Conservation (phyloP, 176 grass and related monocot species). For the Rhynchospora breviuscula region DNA sequence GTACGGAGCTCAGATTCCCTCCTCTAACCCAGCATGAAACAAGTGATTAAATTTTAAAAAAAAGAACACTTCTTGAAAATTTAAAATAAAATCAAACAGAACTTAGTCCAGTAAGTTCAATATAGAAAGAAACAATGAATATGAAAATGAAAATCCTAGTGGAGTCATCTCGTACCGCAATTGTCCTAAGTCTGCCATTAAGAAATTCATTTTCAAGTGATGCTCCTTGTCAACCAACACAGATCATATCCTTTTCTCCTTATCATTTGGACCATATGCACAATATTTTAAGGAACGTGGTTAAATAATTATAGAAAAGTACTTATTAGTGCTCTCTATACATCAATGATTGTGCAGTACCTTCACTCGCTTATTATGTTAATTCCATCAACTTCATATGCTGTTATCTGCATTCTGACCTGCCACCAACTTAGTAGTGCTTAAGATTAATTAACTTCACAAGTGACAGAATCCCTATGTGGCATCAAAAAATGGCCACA, state of each 20-base stretch:
- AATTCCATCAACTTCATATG: neutral
- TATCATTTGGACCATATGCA: neutral
- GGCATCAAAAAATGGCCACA: too few species aligned
- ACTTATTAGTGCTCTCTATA: neutral
- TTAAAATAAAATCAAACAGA: neutral
- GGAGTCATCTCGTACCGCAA: neutral
- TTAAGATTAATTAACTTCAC: neutral
- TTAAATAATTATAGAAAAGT: neutral
- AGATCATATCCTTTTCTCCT: neutral
- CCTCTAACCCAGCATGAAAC: neutral
- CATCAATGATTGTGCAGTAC: neutral
- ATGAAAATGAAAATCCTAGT: neutral
- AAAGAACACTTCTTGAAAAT: neutral
- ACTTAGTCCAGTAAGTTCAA: neutral
- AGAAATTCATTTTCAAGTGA: neutral
- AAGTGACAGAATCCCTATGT: too few species aligned
- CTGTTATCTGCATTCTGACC: slow-evolving; percentile 18
- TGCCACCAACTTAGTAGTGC: slow-evolving; percentile 13
- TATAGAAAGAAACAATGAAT: neutral
- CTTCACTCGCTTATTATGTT: neutral
- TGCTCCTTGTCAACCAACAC: neutral
- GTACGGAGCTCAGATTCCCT: neutral
- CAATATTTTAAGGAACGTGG: slow-evolving; percentile 1
- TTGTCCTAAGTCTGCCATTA: neutral
- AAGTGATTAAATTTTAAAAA: neutral